phyloP scores from a whole-genome alignment of 2,329 filamentous ascomycete genomes.

The Aspergillus candidus region DNA sequence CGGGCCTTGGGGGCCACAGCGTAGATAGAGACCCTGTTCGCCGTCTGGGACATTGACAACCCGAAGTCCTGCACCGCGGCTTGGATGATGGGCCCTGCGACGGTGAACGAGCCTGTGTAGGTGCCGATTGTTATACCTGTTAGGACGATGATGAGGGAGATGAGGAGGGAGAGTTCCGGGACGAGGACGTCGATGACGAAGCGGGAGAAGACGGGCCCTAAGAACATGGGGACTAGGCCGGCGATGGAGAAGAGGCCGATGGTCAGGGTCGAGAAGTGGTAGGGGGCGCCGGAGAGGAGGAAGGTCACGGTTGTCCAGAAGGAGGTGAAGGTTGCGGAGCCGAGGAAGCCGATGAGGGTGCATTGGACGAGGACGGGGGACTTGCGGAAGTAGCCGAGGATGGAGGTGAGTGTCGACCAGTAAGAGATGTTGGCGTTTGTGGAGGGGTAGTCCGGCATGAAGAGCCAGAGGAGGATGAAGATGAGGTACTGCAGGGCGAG shows the following conservation, averaged over 20 bases:
- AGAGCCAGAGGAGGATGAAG: conserved; percentile 59
- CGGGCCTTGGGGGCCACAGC: conserved; percentile 62
- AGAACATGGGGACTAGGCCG: conserved; percentile 62
- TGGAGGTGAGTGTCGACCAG: conserved; percentile 57
- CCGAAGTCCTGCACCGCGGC: conserved; percentile 66
- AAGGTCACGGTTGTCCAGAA: conserved; percentile 78
- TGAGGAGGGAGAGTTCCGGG: conserved; percentile 60
- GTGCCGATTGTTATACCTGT: conserved; percentile 62
- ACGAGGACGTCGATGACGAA: conserved; percentile 64
- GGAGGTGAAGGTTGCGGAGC: conserved; percentile 55
- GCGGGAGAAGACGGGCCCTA: conserved; percentile 64
- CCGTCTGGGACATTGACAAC: conserved; percentile 61
- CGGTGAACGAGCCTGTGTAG: conserved; percentile 57
- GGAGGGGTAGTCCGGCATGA: conserved; percentile 74
- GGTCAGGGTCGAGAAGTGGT: conserved; percentile 58
- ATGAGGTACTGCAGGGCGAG: conserved; percentile 66
- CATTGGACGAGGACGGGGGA: conserved; percentile 66
- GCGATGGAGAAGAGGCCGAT: conserved; percentile 77
- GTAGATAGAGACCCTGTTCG: conserved; percentile 67
- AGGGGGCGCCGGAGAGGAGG: conserved; percentile 64
- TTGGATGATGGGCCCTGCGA: conserved; percentile 68
- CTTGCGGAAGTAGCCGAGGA: conserved; percentile 56
- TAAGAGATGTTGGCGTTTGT: conserved; percentile 65
- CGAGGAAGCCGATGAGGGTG: conserved; percentile 60
- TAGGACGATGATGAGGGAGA: conserved; percentile 56